Percentiles rank a stretch among this genome's conserved stretches.
Conservation (phyloP, 352 stramenopile genomes). For the Pythium pyrilobum region DNA sequence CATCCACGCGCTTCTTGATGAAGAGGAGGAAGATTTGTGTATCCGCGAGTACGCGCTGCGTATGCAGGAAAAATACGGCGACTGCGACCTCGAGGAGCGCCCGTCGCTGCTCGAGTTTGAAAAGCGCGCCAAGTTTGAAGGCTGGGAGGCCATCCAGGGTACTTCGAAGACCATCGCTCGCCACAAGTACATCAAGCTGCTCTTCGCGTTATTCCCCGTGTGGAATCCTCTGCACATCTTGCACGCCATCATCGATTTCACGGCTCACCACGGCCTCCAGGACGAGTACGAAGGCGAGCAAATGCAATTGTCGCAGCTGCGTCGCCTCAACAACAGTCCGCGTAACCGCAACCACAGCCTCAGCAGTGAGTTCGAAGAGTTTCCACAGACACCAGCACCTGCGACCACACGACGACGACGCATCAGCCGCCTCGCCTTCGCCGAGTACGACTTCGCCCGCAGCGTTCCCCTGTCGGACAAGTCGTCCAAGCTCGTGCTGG, state of each 20-base stretch:
- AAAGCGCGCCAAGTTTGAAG: conserved; percentile 67
- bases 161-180: conserved; percentile 28
- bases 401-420: conserved; percentile 1
- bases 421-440: conserved; percentile 29
- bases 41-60: conserved; percentile 74
- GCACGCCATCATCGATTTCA: conserved; percentile 37
- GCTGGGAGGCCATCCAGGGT: conserved; percentile 63
- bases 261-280: conserved; percentile 19
- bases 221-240: conserved; percentile 63
- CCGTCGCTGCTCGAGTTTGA: conserved; percentile 68
- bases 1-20: conserved; percentile 41
- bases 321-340: conserved; percentile 26
- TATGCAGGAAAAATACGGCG: conserved; percentile 69
- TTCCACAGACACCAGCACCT: not conserved
- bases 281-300: conserved; percentile 18
- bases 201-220: conserved; percentile 65
- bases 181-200: conserved; percentile 79
- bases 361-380: conserved; percentile 7
- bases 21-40: conserved; percentile 47
- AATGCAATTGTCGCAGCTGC: conserved; percentile 12
- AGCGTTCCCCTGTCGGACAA: conserved; percentile 38
- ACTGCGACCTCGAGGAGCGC: conserved; percentile 49
- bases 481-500: conserved; percentile 42
- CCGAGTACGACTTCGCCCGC: conserved; percentile 64
- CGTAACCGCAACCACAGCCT: not conserved